Conservation (phyloP, 345 rosid genomes). For the Eutrema japonicum region DNA sequence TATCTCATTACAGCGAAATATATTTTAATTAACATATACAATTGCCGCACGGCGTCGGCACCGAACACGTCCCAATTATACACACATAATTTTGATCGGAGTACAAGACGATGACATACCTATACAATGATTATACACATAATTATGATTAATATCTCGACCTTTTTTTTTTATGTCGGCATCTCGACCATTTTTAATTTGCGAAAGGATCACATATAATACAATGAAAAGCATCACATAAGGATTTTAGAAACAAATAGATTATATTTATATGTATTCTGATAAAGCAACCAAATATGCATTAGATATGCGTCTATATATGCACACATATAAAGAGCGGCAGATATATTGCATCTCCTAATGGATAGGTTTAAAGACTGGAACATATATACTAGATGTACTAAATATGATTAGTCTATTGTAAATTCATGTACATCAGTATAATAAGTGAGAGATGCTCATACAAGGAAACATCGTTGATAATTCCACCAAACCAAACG, state of each 20-base stretch:
- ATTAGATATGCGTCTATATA: neutral
- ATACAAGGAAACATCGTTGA: conserved; percentile 26
- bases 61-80: conserved; percentile 10
- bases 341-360: conserved; percentile 7
- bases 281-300: conserved; percentile 14
- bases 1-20: neutral
- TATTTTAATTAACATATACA: neutral
- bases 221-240: neutral
- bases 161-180: neutral
- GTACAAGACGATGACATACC: conserved; percentile 22
- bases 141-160: neutral
- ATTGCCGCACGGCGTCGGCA: conserved; percentile 2
- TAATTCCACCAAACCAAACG: conserved; percentile 17
- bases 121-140: neutral
- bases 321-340: conserved; percentile 20
- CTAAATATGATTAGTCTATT: conserved; percentile 17
- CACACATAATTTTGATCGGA: neutral
- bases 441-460: conserved; percentile 2
- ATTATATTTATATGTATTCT: neutral
- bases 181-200: neutral
- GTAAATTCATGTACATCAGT: conserved; percentile 34
- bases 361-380: conserved; percentile 19
- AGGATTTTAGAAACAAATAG: neutral
- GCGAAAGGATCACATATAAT: neutral
- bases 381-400: conserved; percentile 16